These are phyloP conservation scores for Mortierella antarctica DNA, from an alignment of 192 early-diverging fungal genomes.

Conservation along the genomic window DNA sequence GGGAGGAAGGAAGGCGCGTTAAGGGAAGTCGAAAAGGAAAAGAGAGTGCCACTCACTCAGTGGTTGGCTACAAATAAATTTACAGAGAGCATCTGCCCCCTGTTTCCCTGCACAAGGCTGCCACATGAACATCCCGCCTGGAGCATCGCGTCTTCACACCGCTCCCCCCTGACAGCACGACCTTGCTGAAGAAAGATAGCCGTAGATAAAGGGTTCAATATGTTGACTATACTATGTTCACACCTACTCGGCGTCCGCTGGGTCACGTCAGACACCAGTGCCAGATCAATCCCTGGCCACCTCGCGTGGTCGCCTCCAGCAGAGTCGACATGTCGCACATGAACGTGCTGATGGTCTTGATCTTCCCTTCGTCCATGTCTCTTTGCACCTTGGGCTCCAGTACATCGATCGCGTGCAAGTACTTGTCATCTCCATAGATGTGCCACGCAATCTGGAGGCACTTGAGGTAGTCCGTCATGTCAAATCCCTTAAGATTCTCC, in stretches of 20 bases:
- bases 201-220: too few relatives aligned
- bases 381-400: constrained; percentile 44
- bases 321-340: constrained; percentile 49
- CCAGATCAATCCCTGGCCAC: constrained; percentile 51
- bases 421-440: constrained; percentile 60
- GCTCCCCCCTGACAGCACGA: too few relatives aligned
- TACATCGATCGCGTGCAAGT: constrained; percentile 43
- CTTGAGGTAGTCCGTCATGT: constrained; percentile 55
- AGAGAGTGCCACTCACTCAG: background rate
- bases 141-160: too few relatives aligned
- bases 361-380: constrained; percentile 53
- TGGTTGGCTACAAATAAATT: too few relatives aligned
- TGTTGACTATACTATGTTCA: too few relatives aligned
- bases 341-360: constrained; percentile 48
- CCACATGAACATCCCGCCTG: too few relatives aligned
- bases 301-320: constrained; percentile 27
- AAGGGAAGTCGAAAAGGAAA: background rate
- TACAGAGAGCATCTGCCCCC: too few relatives aligned
- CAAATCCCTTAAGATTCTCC: constrained; percentile 58
- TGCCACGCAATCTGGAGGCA: constrained; percentile 62
- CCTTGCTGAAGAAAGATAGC: too few relatives aligned
- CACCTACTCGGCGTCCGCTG: too few relatives aligned
- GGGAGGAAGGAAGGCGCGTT: background rate
- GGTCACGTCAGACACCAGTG: constrained; percentile 53
- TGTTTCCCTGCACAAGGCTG: too few relatives aligned